Evolutionary conservation across 129 eudicot species (phyloP).

Genomic region (Mikania micrantha): DNA sequence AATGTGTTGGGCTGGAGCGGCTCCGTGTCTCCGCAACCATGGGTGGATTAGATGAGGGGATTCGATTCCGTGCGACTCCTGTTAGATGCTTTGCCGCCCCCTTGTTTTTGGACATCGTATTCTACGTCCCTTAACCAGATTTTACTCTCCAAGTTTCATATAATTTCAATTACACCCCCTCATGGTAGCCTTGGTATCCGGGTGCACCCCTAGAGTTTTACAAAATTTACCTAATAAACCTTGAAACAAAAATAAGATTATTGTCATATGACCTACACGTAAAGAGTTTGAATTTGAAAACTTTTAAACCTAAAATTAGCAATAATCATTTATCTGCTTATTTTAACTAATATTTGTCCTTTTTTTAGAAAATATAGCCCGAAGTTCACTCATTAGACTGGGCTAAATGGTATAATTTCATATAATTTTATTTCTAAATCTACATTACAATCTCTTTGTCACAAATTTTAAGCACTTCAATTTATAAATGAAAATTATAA

Average conservation of each 20-base stretch:
- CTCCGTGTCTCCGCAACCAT: constrained; percentile 71
- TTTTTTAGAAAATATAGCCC: too few relatives aligned
- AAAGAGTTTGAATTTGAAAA: too few relatives aligned
- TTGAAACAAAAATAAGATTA: not conserved
- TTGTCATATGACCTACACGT: too few relatives aligned
- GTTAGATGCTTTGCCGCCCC: constrained; percentile 32
- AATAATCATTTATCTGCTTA: too few relatives aligned
- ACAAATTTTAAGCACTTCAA: too few relatives aligned
- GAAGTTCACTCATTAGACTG: too few relatives aligned
- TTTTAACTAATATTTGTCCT: too few relatives aligned
- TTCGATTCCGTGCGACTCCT: constrained; percentile 3
- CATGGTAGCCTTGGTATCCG: not conserved
- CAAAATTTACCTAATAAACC: not conserved
- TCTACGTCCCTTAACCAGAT: constrained; percentile 9
- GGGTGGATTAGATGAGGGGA: constrained; percentile 21
- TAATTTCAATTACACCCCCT: constrained; percentile 10
- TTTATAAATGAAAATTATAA: too few relatives aligned
- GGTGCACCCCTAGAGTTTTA: not conserved
- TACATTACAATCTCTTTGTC: too few relatives aligned
- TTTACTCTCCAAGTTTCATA: not conserved
- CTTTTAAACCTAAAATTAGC: too few relatives aligned
- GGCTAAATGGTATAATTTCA: too few relatives aligned
- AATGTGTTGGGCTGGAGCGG: constrained; percentile 69
- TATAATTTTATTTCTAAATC: too few relatives aligned
- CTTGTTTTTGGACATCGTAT: constrained; percentile 30